Conservation (phyloP, 169 alveolate species). For the Plasmodium vivax region DNA sequence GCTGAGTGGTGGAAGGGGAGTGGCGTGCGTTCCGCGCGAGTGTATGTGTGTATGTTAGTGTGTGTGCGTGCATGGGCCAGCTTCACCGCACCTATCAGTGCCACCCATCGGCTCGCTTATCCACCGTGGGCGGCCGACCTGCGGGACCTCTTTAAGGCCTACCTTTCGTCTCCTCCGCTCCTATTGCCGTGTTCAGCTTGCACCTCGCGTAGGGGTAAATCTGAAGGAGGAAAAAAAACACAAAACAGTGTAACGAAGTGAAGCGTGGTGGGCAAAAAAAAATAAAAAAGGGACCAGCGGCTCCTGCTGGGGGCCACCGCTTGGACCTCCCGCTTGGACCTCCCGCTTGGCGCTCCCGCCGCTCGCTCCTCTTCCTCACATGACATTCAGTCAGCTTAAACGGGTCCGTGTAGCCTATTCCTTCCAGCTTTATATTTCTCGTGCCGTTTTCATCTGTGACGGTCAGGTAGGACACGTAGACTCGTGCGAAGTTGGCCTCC, state of each 20-base stretch:
- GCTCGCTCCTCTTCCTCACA: background rate
- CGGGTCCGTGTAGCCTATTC: conserved; percentile 73
- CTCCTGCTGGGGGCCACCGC: too few species aligned
- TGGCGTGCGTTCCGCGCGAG: background rate
- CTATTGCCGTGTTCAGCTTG: conserved; percentile 46
- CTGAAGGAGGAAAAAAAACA: background rate
- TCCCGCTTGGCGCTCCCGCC: background rate
- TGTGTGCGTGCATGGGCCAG: background rate
- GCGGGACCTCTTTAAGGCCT: background rate
- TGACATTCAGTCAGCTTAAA: conserved; percentile 12
- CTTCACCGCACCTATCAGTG: background rate
- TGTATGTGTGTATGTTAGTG: background rate
- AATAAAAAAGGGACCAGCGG: background rate
- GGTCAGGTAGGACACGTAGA: conserved; percentile 30
- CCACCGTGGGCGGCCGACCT: too few species aligned
- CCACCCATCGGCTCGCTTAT: too few species aligned
- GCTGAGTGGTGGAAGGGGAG: conserved; percentile 2
- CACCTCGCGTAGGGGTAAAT: conserved; percentile 32
- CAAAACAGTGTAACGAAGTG: background rate
- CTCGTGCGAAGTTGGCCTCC: conserved; percentile 18
- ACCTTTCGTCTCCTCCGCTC: conserved; percentile 60
- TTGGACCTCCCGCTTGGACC: too few species aligned
- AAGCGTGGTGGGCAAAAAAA: background rate
- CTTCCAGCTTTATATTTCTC: conserved; percentile 67
- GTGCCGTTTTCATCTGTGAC: conserved; percentile 38